Base-by-base conservation (phyloP, 139 green algal species). In the Auxenochlorella pyrenoidosa region DNA sequence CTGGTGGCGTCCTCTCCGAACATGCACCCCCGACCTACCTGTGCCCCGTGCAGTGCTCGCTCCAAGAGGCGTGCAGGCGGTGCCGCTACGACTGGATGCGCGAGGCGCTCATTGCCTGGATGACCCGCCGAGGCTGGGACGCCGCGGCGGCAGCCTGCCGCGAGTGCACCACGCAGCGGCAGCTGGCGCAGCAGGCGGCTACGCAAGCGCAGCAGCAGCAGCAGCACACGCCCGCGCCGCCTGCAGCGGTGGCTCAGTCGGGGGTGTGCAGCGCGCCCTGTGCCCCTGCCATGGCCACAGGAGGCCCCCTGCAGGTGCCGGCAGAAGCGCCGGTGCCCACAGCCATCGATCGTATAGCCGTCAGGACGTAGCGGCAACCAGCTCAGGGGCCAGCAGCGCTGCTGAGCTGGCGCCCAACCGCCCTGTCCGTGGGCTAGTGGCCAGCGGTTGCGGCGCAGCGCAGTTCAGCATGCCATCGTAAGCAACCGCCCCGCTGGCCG, bases 61-160 rank as follows among this genome's bases (percentile, higher is more conserved):
- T 96, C 34, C 43, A 89, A 34, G 90, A 95, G 54, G 95, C 95
- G 1, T 82, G 78, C 32, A 26, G 79, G 24, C 82, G 80, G 58
- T 92, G 87, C 77, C 89, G 94, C 22, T 94, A 98, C 63, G 91
- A 95, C 16, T 98, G 95, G 95, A 98, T 98, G 95, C 86, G 93
- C 13, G 90, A 96, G 22, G 95, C 95, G 3, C 83, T 98, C 59
- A 21, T 86, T 3, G 44, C 41, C 5, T 98, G 93, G 94, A 79
- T 92, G 28, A 51, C 76, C 40, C 87, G 88, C 58, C n/a, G 79
- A 1, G 89, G 88, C 22, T 92, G 80, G 88, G 72, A 82, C 12
- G 82, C 43, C 8, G 82, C 82, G n/a, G 80, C 80, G 2, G 59
- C 80, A 6, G 80, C 80, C 28, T 85, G 80, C 40, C 28, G 43